phyloP scores from a whole-genome alignment of 192 early-diverging fungal species.

The Pilaira anomala region DNA sequence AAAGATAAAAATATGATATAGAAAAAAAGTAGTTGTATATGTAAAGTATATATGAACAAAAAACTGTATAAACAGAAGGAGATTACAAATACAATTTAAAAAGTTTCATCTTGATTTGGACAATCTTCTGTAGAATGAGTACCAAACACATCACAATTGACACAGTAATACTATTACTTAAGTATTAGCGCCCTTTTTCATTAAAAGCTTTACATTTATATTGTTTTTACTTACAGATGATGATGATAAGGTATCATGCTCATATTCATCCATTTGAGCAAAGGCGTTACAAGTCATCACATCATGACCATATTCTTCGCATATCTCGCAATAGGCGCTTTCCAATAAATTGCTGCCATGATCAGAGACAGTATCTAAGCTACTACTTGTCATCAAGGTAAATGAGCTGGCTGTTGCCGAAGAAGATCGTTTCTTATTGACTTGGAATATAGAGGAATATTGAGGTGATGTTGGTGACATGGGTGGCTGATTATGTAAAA shows the following conservation, averaged over 20 bases:
- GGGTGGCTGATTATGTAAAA: background rate
- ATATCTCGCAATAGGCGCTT: conserved; percentile 59
- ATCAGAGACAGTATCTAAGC: background rate
- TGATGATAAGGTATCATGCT: too few species aligned
- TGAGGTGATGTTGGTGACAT: background rate
- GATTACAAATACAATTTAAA: conserved; percentile 34
- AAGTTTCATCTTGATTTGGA: conserved; percentile 69
- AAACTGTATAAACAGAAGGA: background rate
- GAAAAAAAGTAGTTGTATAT: background rate
- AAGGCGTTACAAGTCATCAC: conserved; percentile 53
- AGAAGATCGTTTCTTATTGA: conserved; percentile 5
- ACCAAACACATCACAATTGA: conserved; percentile 70
- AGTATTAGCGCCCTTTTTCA: too few species aligned
- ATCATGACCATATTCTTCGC: conserved; percentile 61
- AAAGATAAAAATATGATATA: background rate
- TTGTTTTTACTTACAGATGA: background rate
- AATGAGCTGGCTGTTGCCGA: background rate
- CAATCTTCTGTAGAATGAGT: conserved; percentile 69
- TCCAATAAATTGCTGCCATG: conserved; percentile 28
- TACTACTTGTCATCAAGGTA: background rate
- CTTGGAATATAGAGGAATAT: background rate
- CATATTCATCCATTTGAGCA: background rate
- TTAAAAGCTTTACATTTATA: background rate
- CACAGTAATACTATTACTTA: conserved; percentile 53
- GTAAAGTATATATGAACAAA: background rate